A percentile compares a stretch with the other conserved stretches of the same genome.
Conservation (phyloP, 345 rosid genomes). For the Corchorus capsularis region DNA sequence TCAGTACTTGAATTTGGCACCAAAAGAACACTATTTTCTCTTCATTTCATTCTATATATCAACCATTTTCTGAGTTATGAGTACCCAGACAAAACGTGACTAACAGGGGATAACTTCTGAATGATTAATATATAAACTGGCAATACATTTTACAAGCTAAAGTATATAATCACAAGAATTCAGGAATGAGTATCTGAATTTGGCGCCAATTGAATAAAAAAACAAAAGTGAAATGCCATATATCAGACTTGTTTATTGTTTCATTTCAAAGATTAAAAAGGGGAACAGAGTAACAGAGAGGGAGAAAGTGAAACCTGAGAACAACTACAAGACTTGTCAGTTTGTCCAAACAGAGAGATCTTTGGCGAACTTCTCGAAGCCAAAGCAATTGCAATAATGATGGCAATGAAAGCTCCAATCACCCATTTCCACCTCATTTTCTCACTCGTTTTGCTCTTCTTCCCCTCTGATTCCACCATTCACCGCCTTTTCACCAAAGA, state of each 20-base stretch:
- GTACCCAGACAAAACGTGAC: not conserved
- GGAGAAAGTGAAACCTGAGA: constrained; percentile 47
- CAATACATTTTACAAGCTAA: no score
- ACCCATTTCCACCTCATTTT: constrained; percentile 37
- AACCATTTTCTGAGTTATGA: not conserved
- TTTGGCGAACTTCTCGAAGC: constrained; percentile 32
- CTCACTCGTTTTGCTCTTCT: constrained; percentile 31
- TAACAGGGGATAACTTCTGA: no score
- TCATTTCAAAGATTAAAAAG: not conserved
- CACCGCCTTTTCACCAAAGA: not conserved
- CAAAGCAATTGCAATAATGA: constrained; percentile 46
- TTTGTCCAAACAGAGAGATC: constrained; percentile 33
- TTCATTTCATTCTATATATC: constrained; percentile 8
- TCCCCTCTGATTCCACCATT: constrained; percentile 44
- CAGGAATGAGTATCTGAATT: not conserved
- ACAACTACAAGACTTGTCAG: constrained; percentile 51
- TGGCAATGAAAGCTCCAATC: constrained; percentile 41
- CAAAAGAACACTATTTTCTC: not conserved
- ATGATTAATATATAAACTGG: no score
- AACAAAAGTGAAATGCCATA: no score
- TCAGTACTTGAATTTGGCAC: not conserved
- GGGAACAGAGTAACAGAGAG: not conserved
- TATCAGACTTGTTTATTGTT: no score
- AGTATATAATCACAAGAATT: no score
- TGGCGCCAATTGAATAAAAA: constrained; percentile 7